A percentile compares a stretch with the other conserved stretches of the same genome.
These are phyloP conservation scores for Amanita molliuscula DNA, from an alignment of 768 basidiomycete species.

Conservation along the genomic window DNA sequence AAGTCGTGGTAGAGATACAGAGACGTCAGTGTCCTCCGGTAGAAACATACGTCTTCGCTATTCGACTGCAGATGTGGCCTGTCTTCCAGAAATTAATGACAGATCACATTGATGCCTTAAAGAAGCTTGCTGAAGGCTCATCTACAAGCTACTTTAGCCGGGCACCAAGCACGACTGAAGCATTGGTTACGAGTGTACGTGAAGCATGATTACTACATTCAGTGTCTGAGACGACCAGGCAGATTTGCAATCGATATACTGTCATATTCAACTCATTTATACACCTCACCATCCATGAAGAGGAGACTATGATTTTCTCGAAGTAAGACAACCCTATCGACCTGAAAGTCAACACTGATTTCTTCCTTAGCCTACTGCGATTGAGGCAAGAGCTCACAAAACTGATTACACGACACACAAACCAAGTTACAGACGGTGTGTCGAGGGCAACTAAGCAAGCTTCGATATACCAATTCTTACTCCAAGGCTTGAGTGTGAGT, in stretches of 20 bases:
- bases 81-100: constrained; percentile 85
- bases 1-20: constrained; percentile 64
- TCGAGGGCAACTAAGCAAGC: constrained; percentile 61
- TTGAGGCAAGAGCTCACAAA: constrained; percentile 76
- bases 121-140: constrained; percentile 71
- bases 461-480: constrained; percentile 62
- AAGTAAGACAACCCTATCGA: constrained; percentile 45
- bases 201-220: not conserved
- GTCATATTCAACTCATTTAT: constrained; percentile 77
- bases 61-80: constrained; percentile 88
- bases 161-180: constrained; percentile 55
- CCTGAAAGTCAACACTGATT: not conserved
- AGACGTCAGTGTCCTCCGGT: constrained; percentile 70
- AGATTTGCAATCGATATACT: constrained; percentile 74
- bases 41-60: constrained; percentile 69
- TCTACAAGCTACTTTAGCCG: constrained; percentile 54
- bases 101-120: constrained; percentile 73
- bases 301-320: constrained; percentile 94
- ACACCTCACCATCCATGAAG: constrained; percentile 68
- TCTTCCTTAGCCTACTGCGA: constrained; percentile 55
- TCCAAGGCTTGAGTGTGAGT: constrained; percentile 69
- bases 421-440: constrained; percentile 49
- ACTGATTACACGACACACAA: constrained; percentile 64
- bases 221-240: constrained; percentile 5
- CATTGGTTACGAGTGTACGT: constrained; percentile 50